Conservation (phyloP, 179 eudicot genomes). For the Corrigiola litoralis region DNA sequence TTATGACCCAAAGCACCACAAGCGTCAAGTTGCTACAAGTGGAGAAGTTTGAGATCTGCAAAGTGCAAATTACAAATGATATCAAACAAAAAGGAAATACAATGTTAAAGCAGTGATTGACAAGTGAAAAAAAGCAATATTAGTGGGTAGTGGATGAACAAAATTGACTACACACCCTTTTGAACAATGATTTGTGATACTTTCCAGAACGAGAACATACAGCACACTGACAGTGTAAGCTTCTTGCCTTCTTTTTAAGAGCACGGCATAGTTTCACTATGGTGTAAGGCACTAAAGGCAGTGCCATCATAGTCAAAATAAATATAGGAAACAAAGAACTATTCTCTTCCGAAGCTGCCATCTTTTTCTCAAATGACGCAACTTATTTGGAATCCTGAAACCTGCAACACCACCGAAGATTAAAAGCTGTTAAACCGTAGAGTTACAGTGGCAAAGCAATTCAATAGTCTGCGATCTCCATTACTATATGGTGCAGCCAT, state of each 20-base stretch:
- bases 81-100: constrained; percentile 1
- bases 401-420: constrained; percentile 8
- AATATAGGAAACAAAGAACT: constrained; percentile 81
- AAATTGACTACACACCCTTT: constrained; percentile 41
- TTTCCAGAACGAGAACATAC: constrained; percentile 75
- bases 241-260: constrained; percentile 55
- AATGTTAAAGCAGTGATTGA: not conserved
- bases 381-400: constrained; percentile 17
- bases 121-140: not conserved
- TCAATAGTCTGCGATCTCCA: no score
- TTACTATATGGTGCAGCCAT: no score
- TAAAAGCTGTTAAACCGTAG: constrained; percentile 8
- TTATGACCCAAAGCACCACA: constrained; percentile 75
- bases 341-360: constrained; percentile 87
- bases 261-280: constrained; percentile 65
- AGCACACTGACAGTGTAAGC: constrained; percentile 68
- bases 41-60: constrained; percentile 67
- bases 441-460: no score
- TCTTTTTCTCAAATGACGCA: constrained; percentile 19
- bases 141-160: not conserved
- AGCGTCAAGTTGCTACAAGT: constrained; percentile 80
- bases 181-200: constrained; percentile 66
- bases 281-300: constrained; percentile 88
- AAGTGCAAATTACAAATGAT: constrained; percentile 8
- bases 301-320: constrained; percentile 72